Evolutionary conservation across 208 protist species (phyloP).

Genomic region (Wallacemonas rigidus): DNA sequence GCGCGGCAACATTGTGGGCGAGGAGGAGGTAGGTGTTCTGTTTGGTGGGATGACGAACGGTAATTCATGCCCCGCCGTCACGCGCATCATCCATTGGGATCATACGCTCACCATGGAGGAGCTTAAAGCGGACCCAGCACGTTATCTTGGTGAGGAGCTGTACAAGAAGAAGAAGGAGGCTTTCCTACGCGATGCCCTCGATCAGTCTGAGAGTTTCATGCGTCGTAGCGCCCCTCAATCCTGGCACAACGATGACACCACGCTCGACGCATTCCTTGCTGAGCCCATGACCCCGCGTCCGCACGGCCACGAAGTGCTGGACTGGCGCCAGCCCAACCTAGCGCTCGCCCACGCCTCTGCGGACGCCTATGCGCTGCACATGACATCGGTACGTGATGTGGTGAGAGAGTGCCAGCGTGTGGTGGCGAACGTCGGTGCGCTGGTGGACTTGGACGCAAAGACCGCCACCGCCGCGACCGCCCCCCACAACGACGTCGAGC

Average conservation of each 20-base stretch:
- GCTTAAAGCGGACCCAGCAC: conserved; percentile 13
- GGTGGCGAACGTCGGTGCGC: too few species aligned
- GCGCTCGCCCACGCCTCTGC: neutral
- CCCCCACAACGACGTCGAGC: too few species aligned
- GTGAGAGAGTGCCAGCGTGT: neutral
- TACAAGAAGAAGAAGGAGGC: neutral
- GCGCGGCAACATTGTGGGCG: neutral
- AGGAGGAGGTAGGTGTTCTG: conserved; percentile 66
- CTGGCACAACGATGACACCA: too few species aligned
- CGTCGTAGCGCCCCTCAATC: too few species aligned
- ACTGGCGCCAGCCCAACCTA: conserved; percentile 9
- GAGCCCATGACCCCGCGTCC: too few species aligned
- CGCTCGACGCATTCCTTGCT: too few species aligned
- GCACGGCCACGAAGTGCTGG: neutral
- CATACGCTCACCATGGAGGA: conserved; percentile 29
- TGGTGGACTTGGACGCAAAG: too few species aligned
- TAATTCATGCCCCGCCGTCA: conserved; percentile 29
- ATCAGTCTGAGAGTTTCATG: too few species aligned
- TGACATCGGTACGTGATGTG: neutral
- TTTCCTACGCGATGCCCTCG: neutral
- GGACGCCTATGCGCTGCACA: neutral
- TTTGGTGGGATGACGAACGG: conserved; percentile 67
- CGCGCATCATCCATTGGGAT: conserved; percentile 48
- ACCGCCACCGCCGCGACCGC: too few species aligned
- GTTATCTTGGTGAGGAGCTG: conserved; percentile 19